A percentile compares a stretch with the other conserved stretches of the same genome.
phyloP scores from a whole-genome alignment of 176 grass and related monocot genomes.

The Eremochloa ophiuroides region DNA sequence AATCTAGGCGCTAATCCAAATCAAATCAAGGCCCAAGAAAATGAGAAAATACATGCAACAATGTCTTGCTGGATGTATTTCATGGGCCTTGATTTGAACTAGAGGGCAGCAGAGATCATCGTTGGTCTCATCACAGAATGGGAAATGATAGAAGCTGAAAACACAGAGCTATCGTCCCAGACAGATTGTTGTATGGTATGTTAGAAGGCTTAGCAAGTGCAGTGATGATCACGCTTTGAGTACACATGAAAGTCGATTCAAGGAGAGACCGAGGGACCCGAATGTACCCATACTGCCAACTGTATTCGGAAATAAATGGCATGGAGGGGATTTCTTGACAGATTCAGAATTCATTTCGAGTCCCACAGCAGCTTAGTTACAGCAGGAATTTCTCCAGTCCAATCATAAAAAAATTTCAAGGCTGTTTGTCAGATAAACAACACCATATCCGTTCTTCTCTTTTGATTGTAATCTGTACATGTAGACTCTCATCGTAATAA shows the following conservation, averaged over 20 bases:
- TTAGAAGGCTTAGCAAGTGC: too few species aligned
- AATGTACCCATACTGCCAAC: neutral
- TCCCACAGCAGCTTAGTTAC: neutral
- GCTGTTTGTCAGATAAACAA: neutral
- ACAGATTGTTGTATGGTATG: too few species aligned
- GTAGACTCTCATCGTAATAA: neutral
- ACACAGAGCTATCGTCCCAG: too few species aligned
- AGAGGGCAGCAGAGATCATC: neutral
- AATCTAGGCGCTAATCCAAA: neutral
- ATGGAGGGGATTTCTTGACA: neutral
- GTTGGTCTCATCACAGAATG: neutral
- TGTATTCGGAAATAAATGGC: neutral
- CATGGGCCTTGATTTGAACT: too few species aligned
- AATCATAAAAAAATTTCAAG: neutral
- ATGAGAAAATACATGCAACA: too few species aligned
- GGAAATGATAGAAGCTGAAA: neutral
- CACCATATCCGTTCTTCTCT: neutral
- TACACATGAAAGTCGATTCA: neutral
- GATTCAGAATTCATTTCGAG: neutral
- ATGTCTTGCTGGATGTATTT: too few species aligned
- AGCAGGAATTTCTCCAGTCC: neutral
- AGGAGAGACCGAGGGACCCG: neutral
- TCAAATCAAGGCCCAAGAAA: neutral
- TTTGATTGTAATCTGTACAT: neutral
- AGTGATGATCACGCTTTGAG: neutral